Conservation (phyloP, 371 early-diverging fungal species). For the Mucor indicus region DNA sequence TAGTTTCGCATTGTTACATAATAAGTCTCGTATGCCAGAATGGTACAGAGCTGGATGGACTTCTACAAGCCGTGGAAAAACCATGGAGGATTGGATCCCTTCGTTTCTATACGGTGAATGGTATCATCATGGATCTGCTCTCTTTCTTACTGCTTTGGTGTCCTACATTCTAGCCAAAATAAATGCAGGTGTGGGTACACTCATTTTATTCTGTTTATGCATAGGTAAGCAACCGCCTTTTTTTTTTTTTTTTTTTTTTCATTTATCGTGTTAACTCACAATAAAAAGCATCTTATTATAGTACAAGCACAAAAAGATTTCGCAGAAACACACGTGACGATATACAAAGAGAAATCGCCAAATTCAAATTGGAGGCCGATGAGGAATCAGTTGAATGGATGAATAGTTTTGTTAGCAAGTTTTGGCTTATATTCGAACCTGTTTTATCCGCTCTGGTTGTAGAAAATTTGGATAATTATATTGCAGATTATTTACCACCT, state of each 20-base stretch:
- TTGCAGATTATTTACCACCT: slow-evolving; percentile 80
- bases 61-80: slow-evolving; percentile 3
- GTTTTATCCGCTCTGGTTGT: slow-evolving; percentile 79
- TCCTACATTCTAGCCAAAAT: slow-evolving; percentile 42
- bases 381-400: slow-evolving; percentile 97
- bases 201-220: slow-evolving; percentile 45
- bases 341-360: slow-evolving; percentile 60
- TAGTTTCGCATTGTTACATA: background rate
- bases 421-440: slow-evolving; percentile 98
- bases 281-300: slow-evolving; percentile 63
- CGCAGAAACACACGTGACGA: slow-evolving; percentile 69
- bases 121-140: slow-evolving; percentile 31
- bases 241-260: background rate
- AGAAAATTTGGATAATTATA: slow-evolving; percentile 69
- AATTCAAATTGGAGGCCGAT: slow-evolving; percentile 49
- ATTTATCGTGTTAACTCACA: no score
- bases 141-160: slow-evolving; percentile 32
- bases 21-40: slow-evolving; percentile 24
- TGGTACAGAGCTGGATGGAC: slow-evolving; percentile 45
- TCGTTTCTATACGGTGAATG: slow-evolving; percentile 23
- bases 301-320: slow-evolving; percentile 63
- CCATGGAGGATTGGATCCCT: slow-evolving; percentile 17
- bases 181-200: slow-evolving; percentile 52
- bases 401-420: slow-evolving; percentile 84
- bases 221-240: slow-evolving; percentile 34